These are phyloP conservation scores for Exophiala bonariae DNA, from an alignment of 2,329 filamentous ascomycete genomes.

Conservation along the genomic window DNA sequence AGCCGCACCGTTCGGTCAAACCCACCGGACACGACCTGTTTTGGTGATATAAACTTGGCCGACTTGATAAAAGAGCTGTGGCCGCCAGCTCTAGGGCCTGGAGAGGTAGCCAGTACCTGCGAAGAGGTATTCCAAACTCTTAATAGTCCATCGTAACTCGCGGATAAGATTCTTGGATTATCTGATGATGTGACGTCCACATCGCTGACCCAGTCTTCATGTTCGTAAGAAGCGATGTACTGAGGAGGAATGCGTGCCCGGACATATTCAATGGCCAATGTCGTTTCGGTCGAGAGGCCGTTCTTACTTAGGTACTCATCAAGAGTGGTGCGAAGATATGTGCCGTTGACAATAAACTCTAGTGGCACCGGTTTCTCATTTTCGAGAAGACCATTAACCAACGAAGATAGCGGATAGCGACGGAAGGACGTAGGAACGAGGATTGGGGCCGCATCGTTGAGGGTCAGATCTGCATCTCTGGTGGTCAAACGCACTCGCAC, in stretches of 20 bases:
- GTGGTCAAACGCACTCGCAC: slow-evolving; percentile 57
- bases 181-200: slow-evolving; percentile 81
- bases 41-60: slow-evolving; percentile 78
- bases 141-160: slow-evolving; percentile 85
- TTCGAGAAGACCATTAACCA: slow-evolving; percentile 62
- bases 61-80: slow-evolving; percentile 76
- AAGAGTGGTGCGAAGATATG: slow-evolving; percentile 83
- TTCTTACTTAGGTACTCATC: slow-evolving; percentile 86
- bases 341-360: slow-evolving; percentile 94
- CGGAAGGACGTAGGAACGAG: slow-evolving; percentile 57
- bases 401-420: slow-evolving; percentile 60
- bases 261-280: slow-evolving; percentile 87
- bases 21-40: slow-evolving; percentile 77
- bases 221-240: slow-evolving; percentile 89
- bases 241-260: slow-evolving; percentile 85
- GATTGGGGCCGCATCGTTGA: slow-evolving; percentile 57
- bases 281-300: slow-evolving; percentile 85
- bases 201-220: slow-evolving; percentile 93
- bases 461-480: slow-evolving; percentile 52
- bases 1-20: slow-evolving; percentile 82
- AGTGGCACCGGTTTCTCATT: slow-evolving; percentile 58
- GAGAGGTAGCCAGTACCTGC: slow-evolving; percentile 76
- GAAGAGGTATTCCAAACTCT: slow-evolving; percentile 88
- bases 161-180: slow-evolving; percentile 76
- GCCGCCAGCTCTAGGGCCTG: slow-evolving; percentile 65